Base-by-base conservation (phyloP, 2,329 filamentous ascomycete species). In the Juglanconis sp. region DNA sequence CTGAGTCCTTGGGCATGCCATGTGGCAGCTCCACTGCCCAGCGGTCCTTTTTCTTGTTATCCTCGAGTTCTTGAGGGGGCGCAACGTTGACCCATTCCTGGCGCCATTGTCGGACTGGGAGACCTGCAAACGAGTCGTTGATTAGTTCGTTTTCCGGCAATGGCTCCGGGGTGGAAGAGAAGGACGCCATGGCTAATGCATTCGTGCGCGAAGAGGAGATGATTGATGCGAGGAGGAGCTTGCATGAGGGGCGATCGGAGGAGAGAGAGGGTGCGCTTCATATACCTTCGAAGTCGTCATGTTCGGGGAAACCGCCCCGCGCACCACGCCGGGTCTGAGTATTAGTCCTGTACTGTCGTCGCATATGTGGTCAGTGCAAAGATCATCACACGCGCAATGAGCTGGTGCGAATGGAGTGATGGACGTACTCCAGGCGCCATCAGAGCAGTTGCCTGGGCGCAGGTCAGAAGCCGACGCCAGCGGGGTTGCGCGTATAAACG, bases 61-160 rank as follows among this genome's bases (percentile, higher is more conserved):
- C 85, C 67, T 93, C 89, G 64, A 85, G 79, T 42, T 85, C 81
- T 9, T 82, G 78, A 11, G 85, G 85, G 56, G 91, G 87, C 65
- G 86, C 86, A 69, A 94, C 78, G 47, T 78, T 88, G 59, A 91
- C 82, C 75, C 79, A 80, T 61, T 89, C 86, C 65, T 90, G 87
- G 59, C 90, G 87, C 89, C 92, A 98, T 83, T 96, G 92, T 69
- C 92, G 89, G 60, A 97, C 89, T 15, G 94, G 94, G 10, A 97
- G 82, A 62, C 92, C 91, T 81, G 84, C 79, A 38, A 53, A 24
- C 24, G 24, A 85, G 81, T 32, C 8, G 32, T 54, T 40, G n/a
- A 13, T 56, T 31, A 54, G 35, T 10, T 36, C 6, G 7, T 47
- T 56, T 52, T 49, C 56, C 42, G 44, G 42, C 24, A 24, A 24